Evolutionary conservation across 2,329 filamentous ascomycete species (phyloP), one percentile per base, ranked within the genome.

Genomic region (Botrytis porri): DNA sequence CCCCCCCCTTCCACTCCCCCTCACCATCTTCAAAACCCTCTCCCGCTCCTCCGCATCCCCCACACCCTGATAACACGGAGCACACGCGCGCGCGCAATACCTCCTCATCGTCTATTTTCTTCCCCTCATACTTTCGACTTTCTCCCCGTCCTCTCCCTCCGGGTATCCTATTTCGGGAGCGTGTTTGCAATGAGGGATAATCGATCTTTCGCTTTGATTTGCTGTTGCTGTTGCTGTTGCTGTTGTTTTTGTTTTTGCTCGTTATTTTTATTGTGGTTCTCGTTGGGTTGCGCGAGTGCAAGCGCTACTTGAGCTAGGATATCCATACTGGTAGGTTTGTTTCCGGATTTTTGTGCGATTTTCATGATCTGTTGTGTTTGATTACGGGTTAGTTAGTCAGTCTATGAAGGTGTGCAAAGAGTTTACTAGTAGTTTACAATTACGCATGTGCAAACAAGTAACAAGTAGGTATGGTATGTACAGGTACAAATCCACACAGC

Each of bases 231-330:
- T 57, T 29, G 3, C 51, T 18, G n/a, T n/a, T n/a, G n/a, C n/a
- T n/a, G n/a, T n/a, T n/a, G n/a, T n/a, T 29, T 3, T 9, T 57
- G 14, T 18, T 16, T 29, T 57, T 29, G 3, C 51, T 18, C n/a
- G 14, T 1, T 6, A 18, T 16, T 16, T 3, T 8, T 25, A 10
- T 25, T 10, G 1, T n/a, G n/a, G n/a, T 3, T n/a, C 48, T n/a
- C 25, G 48, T n/a, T n/a, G n/a, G n/a, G 1, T 54, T 54, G 25
- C 5, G 12, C 48, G 12, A 2, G 1, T 14, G 5, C 0, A 12
- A 12, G 25, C 14, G 25, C 12, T 6, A 4, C 48, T 10, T 2
- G 0, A 51, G 12, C 12, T 51, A 14, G 48, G 3, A 14, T n/a
- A 14, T n/a, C 4, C 48, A n/a, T 14, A n/a, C n/a, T n/a, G n/a